phyloP scores from a whole-genome alignment of 352 stramenopile genomes.

The Globisporangium abappressorium region DNA sequence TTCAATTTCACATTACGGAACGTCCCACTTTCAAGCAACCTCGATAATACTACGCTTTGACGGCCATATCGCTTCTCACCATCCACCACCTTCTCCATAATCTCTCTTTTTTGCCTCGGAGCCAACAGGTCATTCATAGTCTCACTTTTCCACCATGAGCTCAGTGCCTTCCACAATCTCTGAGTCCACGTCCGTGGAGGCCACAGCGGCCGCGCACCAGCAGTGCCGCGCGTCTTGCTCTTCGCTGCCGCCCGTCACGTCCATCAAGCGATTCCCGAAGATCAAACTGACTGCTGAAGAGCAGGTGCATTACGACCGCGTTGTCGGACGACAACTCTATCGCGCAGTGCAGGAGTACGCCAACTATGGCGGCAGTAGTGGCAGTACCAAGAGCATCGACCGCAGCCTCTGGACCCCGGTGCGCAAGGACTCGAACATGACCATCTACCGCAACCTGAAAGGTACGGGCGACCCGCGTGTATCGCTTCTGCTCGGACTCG shows the following conservation, averaged over 20 bases:
- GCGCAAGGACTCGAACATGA: constrained; percentile 30
- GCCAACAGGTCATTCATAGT: no score
- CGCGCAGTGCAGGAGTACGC: constrained; percentile 30
- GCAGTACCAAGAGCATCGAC: constrained; percentile 11
- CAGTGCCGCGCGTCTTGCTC: constrained; percentile 11
- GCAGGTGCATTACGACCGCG: constrained; percentile 30
- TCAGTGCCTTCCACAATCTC: constrained; percentile 8
- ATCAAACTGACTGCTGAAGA: constrained; percentile 22
- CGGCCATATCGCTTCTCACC: no score
- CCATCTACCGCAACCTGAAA: constrained; percentile 47
- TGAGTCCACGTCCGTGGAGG: constrained; percentile 17
- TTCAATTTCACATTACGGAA: no score
- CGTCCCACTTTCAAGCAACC: no score
- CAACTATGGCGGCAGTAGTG: constrained; percentile 1
- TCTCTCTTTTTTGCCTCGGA: no score
- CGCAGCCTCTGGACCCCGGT: constrained; percentile 35
- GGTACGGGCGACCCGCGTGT: constrained; percentile 31
- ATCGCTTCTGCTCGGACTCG: constrained; percentile 27
- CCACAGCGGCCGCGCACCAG: constrained; percentile 10
- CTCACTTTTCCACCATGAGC: no score
- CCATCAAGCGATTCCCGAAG: constrained; percentile 1
- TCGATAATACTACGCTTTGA: no score
- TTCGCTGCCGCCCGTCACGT: not conserved
- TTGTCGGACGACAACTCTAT: constrained; percentile 21
- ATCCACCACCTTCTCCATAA: no score